Base-by-base conservation (phyloP, 108 stramenopile species). In the Aurantiochytrium sp. region DNA sequence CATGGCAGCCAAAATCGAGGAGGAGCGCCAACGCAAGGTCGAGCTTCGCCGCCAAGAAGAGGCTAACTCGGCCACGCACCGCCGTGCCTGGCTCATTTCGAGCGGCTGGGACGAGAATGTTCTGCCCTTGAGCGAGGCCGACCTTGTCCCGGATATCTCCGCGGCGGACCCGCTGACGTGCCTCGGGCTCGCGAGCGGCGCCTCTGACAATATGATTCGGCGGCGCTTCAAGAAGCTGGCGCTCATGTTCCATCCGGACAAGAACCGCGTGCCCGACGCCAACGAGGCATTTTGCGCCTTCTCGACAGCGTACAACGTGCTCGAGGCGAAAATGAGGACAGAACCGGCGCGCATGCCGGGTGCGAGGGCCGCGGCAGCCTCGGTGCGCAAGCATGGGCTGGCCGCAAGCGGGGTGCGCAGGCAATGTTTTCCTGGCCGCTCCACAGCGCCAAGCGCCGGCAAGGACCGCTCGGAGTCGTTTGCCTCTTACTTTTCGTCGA, bases 241-340 rank as follows among this genome's bases (percentile, higher is more conserved):
- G 12, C 45, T 81, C 39, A 81, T 81, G 73, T 81, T 81, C 30
- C 73, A 81, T 2, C 73, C 73, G 39, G 73, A 81, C 45, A 81
- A 81, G 73, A 81, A 81, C 39, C 39, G 12, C 10, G 19, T 41
- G 6, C 6, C 45, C 39, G 39, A 12, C 10, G 73, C 73, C 17
- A 48, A 81, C 24, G 42, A 48, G 19, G 73, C 45, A 37, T 81
- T 81, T 48, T 81, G 73, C 24, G 73, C 73, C 42, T 81, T 81
- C 24, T 81, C 73, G 12, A 12, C 39, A 0, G 73, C 73, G 36
- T 48, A 81, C 27, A 41, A 42, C 6, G 39, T 24, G 12, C 45
- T 81, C 12, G 42, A 17, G 59, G 19, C 32, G 32, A 65, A 19
- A n/a, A n/a, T n/a, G n/a, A n/a, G n/a, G n/a, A n/a, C n/a, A n/a